phyloP scores from a whole-genome alignment of 2,329 filamentous ascomycete genomes.

The Penicillium griseofulvum region DNA sequence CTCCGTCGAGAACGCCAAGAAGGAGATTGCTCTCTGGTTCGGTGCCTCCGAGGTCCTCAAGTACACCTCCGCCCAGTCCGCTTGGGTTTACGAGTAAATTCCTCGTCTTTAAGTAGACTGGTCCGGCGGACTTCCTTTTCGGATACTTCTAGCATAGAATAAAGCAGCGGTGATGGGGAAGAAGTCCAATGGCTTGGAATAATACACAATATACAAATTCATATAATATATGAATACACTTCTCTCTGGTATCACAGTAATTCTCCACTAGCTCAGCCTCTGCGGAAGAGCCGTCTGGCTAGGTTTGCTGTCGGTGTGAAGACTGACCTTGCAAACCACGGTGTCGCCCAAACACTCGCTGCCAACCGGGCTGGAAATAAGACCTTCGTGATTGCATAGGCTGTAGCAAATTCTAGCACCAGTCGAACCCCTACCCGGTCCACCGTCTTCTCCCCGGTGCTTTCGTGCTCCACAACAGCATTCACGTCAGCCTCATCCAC shows the following conservation, averaged over 20 bases:
- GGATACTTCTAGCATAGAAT: conserved; percentile 17
- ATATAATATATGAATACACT: conserved; percentile 14
- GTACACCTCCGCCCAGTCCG: conserved; percentile 80
- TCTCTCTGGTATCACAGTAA: neutral
- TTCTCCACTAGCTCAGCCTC: conserved; percentile 7
- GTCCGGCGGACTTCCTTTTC: conserved; percentile 14
- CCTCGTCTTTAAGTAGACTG: conserved; percentile 18
- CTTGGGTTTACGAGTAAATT: conserved; percentile 90
- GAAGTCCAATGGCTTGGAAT: conserved; percentile 16
- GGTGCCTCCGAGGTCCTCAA: conserved; percentile 76
- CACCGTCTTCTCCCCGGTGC: conserved; percentile 25
- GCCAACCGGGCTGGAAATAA: conserved; percentile 74
- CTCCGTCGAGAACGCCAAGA: conserved; percentile 97
- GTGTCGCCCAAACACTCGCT: conserved; percentile 81
- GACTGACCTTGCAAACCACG: conserved; percentile 78
- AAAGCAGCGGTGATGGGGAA: conserved; percentile 14
- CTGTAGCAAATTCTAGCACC: conserved; percentile 72
- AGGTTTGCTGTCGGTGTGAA: conserved; percentile 49
- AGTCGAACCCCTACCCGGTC: conserved; percentile 51
- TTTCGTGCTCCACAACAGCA: conserved; percentile 43
- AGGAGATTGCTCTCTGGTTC: conserved; percentile 99
- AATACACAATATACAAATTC: conserved; percentile 16
- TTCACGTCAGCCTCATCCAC: conserved; percentile 52
- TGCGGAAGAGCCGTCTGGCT: conserved; percentile 41
- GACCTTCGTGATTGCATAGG: conserved; percentile 86